phyloP scores from a whole-genome alignment of 768 basidiomycete genomes.

The Chalciporus piperatus region DNA sequence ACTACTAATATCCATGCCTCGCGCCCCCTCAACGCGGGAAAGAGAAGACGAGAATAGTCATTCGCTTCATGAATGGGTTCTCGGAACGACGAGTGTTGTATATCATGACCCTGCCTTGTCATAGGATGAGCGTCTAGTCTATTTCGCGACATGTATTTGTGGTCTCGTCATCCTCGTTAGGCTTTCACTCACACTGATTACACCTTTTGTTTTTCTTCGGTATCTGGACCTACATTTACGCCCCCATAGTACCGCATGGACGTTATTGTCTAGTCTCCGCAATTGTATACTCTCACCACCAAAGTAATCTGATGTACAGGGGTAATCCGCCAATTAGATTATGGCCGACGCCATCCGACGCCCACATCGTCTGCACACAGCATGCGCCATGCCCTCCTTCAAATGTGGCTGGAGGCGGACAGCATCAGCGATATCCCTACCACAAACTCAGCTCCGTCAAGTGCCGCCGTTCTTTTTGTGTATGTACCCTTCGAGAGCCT shows the following conservation, averaged over 20 bases:
- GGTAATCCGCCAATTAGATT: not conserved
- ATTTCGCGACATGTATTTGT: slow-evolving; percentile 11
- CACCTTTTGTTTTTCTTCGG: not conserved
- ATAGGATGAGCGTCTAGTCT: slow-evolving; percentile 8
- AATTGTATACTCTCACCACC: not conserved
- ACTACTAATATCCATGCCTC: slow-evolving; percentile 30
- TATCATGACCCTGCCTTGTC: slow-evolving; percentile 12
- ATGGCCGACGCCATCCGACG: not conserved
- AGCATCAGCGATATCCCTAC: no score
- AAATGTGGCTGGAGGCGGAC: not conserved
- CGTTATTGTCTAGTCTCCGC: not conserved
- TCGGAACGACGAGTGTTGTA: slow-evolving; percentile 24
- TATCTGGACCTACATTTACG: not conserved
- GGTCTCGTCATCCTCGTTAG: slow-evolving; percentile 4
- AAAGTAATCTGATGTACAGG: not conserved
- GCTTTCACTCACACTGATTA: slow-evolving; percentile 2
- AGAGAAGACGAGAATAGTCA: not conserved
- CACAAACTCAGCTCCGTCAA: not conserved
- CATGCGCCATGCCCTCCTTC: not conserved
- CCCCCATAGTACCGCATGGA: not conserved
- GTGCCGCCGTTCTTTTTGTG: not conserved
- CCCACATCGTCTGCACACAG: not conserved
- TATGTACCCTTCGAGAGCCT: not conserved
- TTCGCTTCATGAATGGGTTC: slow-evolving; percentile 20
- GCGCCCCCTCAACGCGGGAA: not conserved